Base-by-base conservation (phyloP, 495 filamentous ascomycete genomes). In the Penicillium soppii region DNA sequence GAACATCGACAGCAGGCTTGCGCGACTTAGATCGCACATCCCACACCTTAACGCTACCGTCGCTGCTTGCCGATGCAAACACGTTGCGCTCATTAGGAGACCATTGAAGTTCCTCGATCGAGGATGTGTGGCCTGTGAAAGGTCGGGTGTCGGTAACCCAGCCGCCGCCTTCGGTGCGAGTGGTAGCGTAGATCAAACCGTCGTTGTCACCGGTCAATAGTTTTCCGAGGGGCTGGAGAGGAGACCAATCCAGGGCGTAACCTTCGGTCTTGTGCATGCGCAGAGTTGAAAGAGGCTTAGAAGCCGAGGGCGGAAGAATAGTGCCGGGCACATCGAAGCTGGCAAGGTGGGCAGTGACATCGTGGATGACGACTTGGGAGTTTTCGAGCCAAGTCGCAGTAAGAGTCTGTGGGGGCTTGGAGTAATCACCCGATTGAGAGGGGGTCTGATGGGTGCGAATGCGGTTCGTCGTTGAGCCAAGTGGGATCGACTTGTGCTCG, bases 51-150 rank as follows among this genome's bases (percentile, higher is more conserved):
- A 98, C 87, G 3, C 89, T 95, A 38, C 94, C 92, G 67, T 98
- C 94, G 61, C 85, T 90, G 32, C 91, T 91, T 7, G 90, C 92
- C 4, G 91, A 95, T 0, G 92, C 89, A 60, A 97, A 97, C 10
- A 97, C 92, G 52, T 90, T 90, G 40, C 80, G 81, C 72, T 98
- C 94, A 41, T 84, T 87, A 0, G 94, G 94, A 19, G 87, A 92
- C 94, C 94, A 98, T 63, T 97, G 94, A 26, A 98, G 73, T 62
- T 98, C 94, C 71, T 98, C 94, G 16, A 98, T 83, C 33, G 88
- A 91, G 37, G 85, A 84, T 4, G 78, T 78, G 73, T 97, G 94
- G 21, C 90, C 91, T 10, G 79, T 83, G 68, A 92, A 92, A 5
- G 91, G 81, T 21, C 86, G 78, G 0, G 78, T 86, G 59, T 92